These are phyloP conservation scores for Monosporascus sp. DNA, from an alignment of 2,329 filamentous ascomycete genomes.

Conservation along the genomic window DNA sequence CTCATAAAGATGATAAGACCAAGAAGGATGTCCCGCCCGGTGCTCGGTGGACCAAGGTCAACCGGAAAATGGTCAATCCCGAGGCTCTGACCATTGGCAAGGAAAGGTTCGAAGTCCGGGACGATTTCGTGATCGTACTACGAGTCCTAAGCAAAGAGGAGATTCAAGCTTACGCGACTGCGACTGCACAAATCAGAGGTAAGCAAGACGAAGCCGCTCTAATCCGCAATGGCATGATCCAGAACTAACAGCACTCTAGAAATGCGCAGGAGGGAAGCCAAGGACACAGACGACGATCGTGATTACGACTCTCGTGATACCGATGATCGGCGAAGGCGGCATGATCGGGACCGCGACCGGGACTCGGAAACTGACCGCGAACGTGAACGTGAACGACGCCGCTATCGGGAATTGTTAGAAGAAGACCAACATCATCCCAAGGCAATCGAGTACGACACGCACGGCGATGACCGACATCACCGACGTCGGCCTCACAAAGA, in stretches of 20 bases:
- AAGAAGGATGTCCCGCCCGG: conserved; percentile 69
- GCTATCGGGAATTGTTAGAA: conserved; percentile 12
- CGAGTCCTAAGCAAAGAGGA: conserved; percentile 83
- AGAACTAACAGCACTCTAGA: conserved; percentile 22
- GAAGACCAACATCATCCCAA: conserved; percentile 18
- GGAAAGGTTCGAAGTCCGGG: conserved; percentile 85
- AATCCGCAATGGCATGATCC: conserved; percentile 23
- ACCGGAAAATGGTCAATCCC: conserved; percentile 80
- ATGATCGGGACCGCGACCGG: conserved; percentile 16
- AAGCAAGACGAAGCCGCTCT: conserved; percentile 23
- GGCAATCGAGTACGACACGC: conserved; percentile 21
- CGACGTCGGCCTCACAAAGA: conserved; percentile 13
- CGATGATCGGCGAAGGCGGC: conserved; percentile 23
- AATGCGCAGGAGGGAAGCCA: conserved; percentile 37
- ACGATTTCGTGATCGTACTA: conserved; percentile 89
- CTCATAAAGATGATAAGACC: conserved; percentile 79
- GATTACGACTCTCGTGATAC: conserved; percentile 22
- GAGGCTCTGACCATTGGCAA: conserved; percentile 81
- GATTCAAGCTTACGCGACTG: conserved; percentile 79
- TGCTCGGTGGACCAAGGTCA: conserved; percentile 91
- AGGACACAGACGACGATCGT: conserved; percentile 14
- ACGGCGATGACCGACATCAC: conserved; percentile 9
- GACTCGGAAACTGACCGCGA: conserved; percentile 20
- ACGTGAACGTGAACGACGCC: conserved; percentile 23
- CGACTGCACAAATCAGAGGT: conserved; percentile 79